A percentile compares a stretch with the other conserved stretches of the same genome.
These are phyloP conservation scores for Mrakia gelida DNA, from an alignment of 768 basidiomycete genomes.

Conservation along the genomic window DNA sequence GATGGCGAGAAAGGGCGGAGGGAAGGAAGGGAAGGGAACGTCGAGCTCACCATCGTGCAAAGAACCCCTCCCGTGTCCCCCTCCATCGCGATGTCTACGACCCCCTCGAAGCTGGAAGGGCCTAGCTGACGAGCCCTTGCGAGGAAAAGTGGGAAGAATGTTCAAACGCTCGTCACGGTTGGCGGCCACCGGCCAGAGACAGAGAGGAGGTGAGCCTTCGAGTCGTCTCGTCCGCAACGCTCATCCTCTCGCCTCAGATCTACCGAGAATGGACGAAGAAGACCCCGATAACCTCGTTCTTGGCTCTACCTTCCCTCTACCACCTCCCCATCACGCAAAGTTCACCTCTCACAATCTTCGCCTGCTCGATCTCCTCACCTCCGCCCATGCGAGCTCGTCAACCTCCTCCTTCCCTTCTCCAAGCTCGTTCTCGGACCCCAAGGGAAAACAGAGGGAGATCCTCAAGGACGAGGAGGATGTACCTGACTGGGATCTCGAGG, in stretches of 20 bases:
- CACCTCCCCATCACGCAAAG: slow-evolving; percentile 74
- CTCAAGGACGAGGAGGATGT: slow-evolving; percentile 67
- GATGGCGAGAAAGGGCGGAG: no score
- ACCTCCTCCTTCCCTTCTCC: slow-evolving; percentile 48
- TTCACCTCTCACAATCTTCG: slow-evolving; percentile 71
- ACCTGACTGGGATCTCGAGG: slow-evolving; percentile 68
- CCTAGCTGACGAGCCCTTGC: no score
- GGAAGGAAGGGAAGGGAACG: no score
- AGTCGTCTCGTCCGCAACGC: background rate
- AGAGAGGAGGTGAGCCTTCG: no score
- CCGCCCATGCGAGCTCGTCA: slow-evolving; percentile 48
- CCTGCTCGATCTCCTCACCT: slow-evolving; percentile 56
- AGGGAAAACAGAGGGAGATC: slow-evolving; percentile 57
- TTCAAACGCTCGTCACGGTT: no score
- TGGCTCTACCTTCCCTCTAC: slow-evolving; percentile 66
- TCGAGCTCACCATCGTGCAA: no score
- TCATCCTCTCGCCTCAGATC: background rate
- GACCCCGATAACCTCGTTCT: background rate
- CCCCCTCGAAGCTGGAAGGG: background rate
- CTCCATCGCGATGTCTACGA: background rate
- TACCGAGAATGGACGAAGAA: background rate
- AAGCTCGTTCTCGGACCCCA: slow-evolving; percentile 34
- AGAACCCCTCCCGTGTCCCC: no score
- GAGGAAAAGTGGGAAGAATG: background rate
- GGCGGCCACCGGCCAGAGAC: no score